These are phyloP conservation scores for Tuber brumale DNA, from an alignment of 495 filamentous ascomycete genomes.

Conservation along the genomic window DNA sequence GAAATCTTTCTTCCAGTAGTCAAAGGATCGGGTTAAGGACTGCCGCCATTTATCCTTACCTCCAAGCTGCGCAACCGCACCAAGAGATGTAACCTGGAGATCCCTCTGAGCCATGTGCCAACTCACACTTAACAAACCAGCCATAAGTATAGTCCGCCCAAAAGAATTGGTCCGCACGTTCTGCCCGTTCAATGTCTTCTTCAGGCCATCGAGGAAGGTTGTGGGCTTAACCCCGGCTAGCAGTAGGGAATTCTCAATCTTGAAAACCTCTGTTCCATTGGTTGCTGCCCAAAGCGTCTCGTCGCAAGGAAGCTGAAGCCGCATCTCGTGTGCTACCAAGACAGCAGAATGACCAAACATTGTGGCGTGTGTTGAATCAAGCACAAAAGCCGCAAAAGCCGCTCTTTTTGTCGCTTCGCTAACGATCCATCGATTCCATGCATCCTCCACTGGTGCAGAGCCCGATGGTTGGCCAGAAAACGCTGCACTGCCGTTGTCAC, in stretches of 20 bases:
- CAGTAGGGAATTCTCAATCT: slow-evolving; percentile 74
- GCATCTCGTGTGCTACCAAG: slow-evolving; percentile 95
- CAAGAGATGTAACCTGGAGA: slow-evolving; percentile 83
- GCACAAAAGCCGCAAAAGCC: slow-evolving; percentile 90
- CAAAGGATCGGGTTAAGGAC: slow-evolving; percentile 79
- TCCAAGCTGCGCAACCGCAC: slow-evolving; percentile 68
- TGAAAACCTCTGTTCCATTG: slow-evolving; percentile 77
- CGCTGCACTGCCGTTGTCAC: slow-evolving; percentile 46
- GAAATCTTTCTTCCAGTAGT: slow-evolving; percentile 91
- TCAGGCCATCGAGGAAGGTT: slow-evolving; percentile 86
- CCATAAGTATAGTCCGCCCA: slow-evolving; percentile 92
- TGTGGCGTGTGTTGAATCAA: slow-evolving; percentile 92
- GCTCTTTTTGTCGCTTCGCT: slow-evolving; percentile 84
- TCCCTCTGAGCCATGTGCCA: slow-evolving; percentile 99
- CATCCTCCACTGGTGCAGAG: slow-evolving; percentile 71
- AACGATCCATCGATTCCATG: slow-evolving; percentile 95
- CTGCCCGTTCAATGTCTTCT: slow-evolving; percentile 79
- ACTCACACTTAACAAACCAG: slow-evolving; percentile 82
- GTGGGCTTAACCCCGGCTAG: slow-evolving; percentile 78
- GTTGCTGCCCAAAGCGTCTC: slow-evolving; percentile 90
- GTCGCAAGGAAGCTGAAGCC: slow-evolving; percentile 85
- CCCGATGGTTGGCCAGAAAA: slow-evolving; percentile 55
- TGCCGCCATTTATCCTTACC: slow-evolving; percentile 90
- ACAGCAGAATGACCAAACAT: slow-evolving; percentile 98
- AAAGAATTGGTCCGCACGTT: slow-evolving; percentile 89